Evolutionary conservation across 2,329 filamentous ascomycete genomes (phyloP), one percentile per base, ranked within the genome.

Genomic region (Colletotrichum neosansevieriae): DNA sequence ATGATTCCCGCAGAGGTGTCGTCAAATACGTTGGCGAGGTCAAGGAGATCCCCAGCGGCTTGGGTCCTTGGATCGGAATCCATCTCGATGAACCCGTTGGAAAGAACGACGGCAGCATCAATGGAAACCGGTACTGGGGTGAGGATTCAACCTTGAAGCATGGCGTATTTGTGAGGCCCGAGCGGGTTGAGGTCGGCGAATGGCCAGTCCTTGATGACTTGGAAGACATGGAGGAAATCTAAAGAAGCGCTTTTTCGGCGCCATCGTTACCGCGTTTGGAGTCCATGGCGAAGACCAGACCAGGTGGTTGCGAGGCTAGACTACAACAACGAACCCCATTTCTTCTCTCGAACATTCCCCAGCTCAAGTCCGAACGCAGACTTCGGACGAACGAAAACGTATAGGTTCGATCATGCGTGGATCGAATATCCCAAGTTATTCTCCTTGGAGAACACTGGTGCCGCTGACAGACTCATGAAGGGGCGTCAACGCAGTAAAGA

Each of bases 21-120:
- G 84, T 95, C 73, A 84, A 83, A 79, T 94, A 92, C 77, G 86
- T 94, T 61, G 93, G 93, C 32, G 86, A 89, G 19, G 90, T 95
- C 54, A 86, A 88, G 68, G 91, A 94, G 79, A 94, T 95, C 70
- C 89, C 91, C 4, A 86, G 86, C 58, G 84, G 88, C 24, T 80
- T 81, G 53, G 89, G 89, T 3, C 80, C 85, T 38, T 96, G 93
- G 93, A 84, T 95, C 19, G 93, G 92, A 45, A 83, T 96, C 59
- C 85, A 86, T 72, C 85, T 94, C 60, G 92, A 95, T 76, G 92
- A 95, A 79, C 92, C 93, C 1, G 91, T 91, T 49, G 93, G 92
- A 63, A 93, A 92, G 83, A 96, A 95, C 75, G 92, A 95, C 77
- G 93, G 93, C 68, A 90, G 89, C 73, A 88, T 94, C 72, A 84